phyloP scores from a whole-genome alignment of 306 rosid genomes.

The Leucaena leucocephala region DNA sequence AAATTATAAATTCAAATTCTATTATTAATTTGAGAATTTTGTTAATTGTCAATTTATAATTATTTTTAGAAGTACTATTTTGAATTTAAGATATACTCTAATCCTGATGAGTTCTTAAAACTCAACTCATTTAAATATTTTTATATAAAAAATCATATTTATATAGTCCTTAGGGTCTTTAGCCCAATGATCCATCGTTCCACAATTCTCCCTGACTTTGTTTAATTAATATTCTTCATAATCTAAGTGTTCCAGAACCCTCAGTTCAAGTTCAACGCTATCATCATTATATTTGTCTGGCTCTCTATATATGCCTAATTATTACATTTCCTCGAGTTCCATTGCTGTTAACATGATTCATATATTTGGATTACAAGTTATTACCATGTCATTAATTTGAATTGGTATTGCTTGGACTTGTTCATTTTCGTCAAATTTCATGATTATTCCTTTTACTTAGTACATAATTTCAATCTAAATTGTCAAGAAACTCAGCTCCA shows the following conservation, averaged over 20 bases:
- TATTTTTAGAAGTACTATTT: too few relatives aligned
- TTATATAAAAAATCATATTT: too few relatives aligned
- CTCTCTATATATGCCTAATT: slow-evolving; percentile 32
- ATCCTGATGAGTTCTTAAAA: too few relatives aligned
- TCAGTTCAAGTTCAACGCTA: slow-evolving; percentile 41
- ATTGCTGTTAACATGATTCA: slow-evolving; percentile 9
- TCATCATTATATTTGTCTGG: slow-evolving; percentile 31
- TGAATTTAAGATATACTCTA: too few relatives aligned
- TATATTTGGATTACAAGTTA: slow-evolving; percentile 1
- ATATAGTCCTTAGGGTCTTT: neutral
- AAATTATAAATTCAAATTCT: too few relatives aligned
- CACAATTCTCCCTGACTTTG: slow-evolving; percentile 38
- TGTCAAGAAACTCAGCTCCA: neutral
- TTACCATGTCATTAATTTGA: neutral
- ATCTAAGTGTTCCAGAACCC: slow-evolving; percentile 34
- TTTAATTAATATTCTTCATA: too few relatives aligned
- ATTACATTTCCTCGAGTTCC: slow-evolving; percentile 29
- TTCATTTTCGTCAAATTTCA: neutral
- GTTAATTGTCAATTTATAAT: too few relatives aligned
- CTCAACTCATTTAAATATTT: too few relatives aligned
- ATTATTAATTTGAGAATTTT: too few relatives aligned
- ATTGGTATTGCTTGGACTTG: neutral
- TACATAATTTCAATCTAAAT: neutral
- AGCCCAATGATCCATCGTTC: slow-evolving; percentile 45
- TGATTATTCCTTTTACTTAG: neutral